phyloP scores from a whole-genome alignment of 345 rosid genomes.

The Viola odorata region DNA sequence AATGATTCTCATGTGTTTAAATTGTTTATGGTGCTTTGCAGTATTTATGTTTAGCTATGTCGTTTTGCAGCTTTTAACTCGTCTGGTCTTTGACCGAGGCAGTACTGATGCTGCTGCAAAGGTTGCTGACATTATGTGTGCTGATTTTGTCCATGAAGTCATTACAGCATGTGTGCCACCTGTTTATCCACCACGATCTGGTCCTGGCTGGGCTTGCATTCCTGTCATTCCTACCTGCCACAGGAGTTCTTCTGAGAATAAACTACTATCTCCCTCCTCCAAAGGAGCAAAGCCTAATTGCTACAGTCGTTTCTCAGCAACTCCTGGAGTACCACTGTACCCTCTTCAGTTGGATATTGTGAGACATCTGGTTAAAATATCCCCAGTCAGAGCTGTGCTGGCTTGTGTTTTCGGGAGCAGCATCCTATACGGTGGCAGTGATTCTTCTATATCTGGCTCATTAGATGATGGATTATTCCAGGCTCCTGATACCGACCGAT shows the following conservation, averaged over 20 bases:
- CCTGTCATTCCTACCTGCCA: conserved; percentile 61
- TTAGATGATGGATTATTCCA: conserved; percentile 52
- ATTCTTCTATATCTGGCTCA: conserved; percentile 62
- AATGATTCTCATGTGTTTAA: not conserved
- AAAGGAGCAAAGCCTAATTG: conserved; percentile 73
- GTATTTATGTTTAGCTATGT: not conserved
- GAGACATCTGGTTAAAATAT: conserved; percentile 84
- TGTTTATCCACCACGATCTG: conserved; percentile 91
- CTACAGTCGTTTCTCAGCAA: conserved; percentile 61
- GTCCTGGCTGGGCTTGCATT: conserved; percentile 97
- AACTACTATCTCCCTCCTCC: conserved; percentile 56
- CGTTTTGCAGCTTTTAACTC: conserved; percentile 79
- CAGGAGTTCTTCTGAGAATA: conserved; percentile 50
- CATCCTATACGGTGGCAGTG: conserved; percentile 67
- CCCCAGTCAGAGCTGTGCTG: conserved; percentile 88
- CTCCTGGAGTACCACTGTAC: conserved; percentile 73
- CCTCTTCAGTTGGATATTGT: conserved; percentile 91
- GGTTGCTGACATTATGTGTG: conserved; percentile 91
- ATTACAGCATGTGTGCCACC: conserved; percentile 97
- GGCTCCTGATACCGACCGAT: conserved; percentile 64
- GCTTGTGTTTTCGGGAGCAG: conserved; percentile 97
- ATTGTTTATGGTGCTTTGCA: not conserved
- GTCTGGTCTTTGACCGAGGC: conserved; percentile 87
- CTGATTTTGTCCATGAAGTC: conserved; percentile 97
- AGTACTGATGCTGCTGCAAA: conserved; percentile 97